Base-by-base conservation (phyloP, 768 basidiomycete species). In the Naganishia vaughanmartiniae region DNA sequence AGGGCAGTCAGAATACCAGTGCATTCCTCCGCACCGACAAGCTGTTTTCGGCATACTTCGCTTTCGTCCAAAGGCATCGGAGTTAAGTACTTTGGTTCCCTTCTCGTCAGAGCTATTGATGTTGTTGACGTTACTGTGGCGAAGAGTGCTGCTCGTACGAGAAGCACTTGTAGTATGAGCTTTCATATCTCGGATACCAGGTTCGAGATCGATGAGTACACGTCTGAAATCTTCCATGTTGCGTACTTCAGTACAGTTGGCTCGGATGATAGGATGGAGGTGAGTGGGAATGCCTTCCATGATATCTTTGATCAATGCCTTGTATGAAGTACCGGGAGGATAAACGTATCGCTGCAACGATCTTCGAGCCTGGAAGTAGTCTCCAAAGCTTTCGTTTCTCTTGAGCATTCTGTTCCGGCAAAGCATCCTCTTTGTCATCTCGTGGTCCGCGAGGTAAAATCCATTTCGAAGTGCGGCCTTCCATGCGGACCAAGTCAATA, bases 201-300 rank as follows among this genome's bases (percentile, higher is more conserved):
- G 69, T 54, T 65, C 69, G 33, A 70, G 42, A 31, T 70, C 58
- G 53, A 70, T 56, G n/a, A 70, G 58, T 51, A 65, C 36, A 4
- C 69, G 36, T n/a, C 51, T 11, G 69, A 70, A 70, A 15, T 70
- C 69, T 54, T 70, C 58, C 14, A 65, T n/a, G 24, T 42, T 65
- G 17, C 42, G 58, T 12, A 46, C 24, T 26, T 14, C n/a, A 34
- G 36, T 56, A 58, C 58, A 21, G 24, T 42, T 60, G 56, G 69
- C 39, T 54, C 48, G 28, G 24, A 70, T 67, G 66, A 67, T 21
- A 17, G 54, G 66, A 53, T 53, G 48, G 26, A 53, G 48, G 48
- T 53, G 48, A 53, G 48, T 26, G 17, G 48, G 48, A 53, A 53
- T 53, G 48, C 48, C 36, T 36, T 36, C 36, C 36, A 36, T 36